Evolutionary conservation across 192 early-diverging fungal genomes (phyloP), one percentile per base, ranked within the genome.

Genomic region (Jimgerdemannia lactiflua): DNA sequence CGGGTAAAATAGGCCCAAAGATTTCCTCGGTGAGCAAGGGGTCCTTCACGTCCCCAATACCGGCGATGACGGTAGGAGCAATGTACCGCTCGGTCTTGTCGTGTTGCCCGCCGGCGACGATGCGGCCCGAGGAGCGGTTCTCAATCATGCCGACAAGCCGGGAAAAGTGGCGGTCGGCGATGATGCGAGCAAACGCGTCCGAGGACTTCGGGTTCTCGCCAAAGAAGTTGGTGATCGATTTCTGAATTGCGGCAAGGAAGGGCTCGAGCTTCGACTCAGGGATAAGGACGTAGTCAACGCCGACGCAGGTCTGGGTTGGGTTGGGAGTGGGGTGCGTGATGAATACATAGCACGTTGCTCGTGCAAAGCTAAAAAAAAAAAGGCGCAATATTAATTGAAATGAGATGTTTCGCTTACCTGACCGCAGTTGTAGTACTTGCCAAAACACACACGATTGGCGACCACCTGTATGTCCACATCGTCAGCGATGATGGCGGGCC

Each of bases 1-100:
- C 85, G 17, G 95, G 95, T 72, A 99, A 79, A 43, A 97, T 79
- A 3, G 97, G 97, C 20, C 95, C 97, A 88, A 99, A 98, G 63
- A 99, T 78, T 81, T 99, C 97, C 41, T 91, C 90, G 20, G 84
- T 68, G 96, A 97, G 95, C 71, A 94, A 79, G 8, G 49, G 49
- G 14, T 59, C 49, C 7, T 77, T 70, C 64, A 88, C 84, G 75
- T 85, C 84, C 8, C 86, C 77, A 4, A 77, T 65, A 3, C 74
- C 78, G 9, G 89, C 80, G n/a, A 99, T 76, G 19, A 98, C 75
- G 6, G 94, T 95, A 3, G 94, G 95, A n/a, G 90, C 88, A 64
- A 99, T 87, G 81, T 86, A 99, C 17, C 85, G 82, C 64, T 91
- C 90, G 14, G 76, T 70, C 39, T 85, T 80, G 70, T 94, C 89